Conservation (phyloP, 768 basidiomycete genomes). For the Tricholoma flavovirens region DNA sequence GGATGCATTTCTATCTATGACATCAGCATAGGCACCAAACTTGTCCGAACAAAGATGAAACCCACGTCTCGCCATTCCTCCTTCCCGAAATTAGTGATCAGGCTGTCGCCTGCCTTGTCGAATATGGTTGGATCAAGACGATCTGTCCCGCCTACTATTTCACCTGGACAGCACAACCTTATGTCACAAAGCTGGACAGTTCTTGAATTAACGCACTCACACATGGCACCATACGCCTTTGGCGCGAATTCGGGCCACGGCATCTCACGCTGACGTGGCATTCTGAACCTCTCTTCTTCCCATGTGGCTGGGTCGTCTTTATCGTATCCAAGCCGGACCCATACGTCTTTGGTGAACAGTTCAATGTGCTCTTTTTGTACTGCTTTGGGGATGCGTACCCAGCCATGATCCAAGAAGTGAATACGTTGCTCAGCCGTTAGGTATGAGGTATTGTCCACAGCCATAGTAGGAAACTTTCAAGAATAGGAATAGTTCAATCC, state of each 20-base stretch:
- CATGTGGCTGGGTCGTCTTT: slow-evolving; percentile 3
- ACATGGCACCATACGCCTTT: background rate
- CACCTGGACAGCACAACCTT: background rate
- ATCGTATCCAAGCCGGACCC: slow-evolving; percentile 3
- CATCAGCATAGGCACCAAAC: background rate
- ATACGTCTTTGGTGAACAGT: background rate
- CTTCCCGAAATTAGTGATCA: slow-evolving; percentile 2
- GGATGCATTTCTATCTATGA: background rate
- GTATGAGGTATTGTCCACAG: background rate
- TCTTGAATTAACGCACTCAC: background rate
- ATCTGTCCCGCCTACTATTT: slow-evolving; percentile 1
- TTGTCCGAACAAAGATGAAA: background rate
- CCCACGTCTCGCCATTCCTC: slow-evolving; percentile 1
- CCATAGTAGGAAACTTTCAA: background rate
- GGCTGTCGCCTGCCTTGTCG: slow-evolving; percentile 2
- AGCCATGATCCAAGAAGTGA: slow-evolving; percentile 4
- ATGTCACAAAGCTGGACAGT: background rate
- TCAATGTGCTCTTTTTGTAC: background rate
- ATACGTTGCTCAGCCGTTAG: background rate
- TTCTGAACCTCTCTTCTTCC: slow-evolving; percentile 2
- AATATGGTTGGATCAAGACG: slow-evolving; percentile 3
- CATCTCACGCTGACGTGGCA: slow-evolving; percentile 3
- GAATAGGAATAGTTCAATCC: too few species aligned
- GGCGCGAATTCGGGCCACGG: slow-evolving; percentile 1
- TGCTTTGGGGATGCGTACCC: background rate